These are phyloP conservation scores for Rhododendron vialii DNA, from an alignment of 148 eudicot species.

Conservation along the genomic window DNA sequence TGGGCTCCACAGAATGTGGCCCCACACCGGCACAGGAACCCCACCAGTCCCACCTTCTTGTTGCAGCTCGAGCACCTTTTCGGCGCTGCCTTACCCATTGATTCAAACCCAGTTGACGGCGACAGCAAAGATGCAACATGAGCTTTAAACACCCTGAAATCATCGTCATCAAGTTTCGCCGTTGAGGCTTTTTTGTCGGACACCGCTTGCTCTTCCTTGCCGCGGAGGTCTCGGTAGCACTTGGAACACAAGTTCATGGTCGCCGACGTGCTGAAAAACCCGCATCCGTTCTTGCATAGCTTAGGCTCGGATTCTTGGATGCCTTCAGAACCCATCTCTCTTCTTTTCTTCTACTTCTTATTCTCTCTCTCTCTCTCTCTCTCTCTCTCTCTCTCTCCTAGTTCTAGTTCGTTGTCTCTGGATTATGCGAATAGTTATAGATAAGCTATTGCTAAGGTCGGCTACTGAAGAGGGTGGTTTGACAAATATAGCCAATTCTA, in stretches of 20 bases:
- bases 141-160: neutral
- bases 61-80: constrained; percentile 47
- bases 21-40: constrained; percentile 58
- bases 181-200: constrained; percentile 35
- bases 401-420: no score
- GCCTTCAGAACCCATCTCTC: constrained; percentile 36
- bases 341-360: neutral
- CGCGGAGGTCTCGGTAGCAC: constrained; percentile 38
- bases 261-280: constrained; percentile 55
- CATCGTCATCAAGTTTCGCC: constrained; percentile 9
- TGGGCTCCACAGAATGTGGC: constrained; percentile 35
- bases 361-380: neutral
- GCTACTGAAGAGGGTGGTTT: neutral
- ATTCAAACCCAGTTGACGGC: neutral
- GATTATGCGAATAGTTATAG: no score
- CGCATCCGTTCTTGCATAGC: constrained; percentile 61
- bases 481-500: neutral
- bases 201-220: constrained; percentile 38
- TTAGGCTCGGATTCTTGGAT: constrained; percentile 44
- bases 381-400: neutral
- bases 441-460: neutral
- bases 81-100: neutral
- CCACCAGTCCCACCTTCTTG: constrained; percentile 64
- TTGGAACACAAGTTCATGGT: constrained; percentile 60
- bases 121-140: neutral